A percentile compares a stretch with the other conserved stretches of the same genome.
Evolutionary conservation across 2,329 filamentous ascomycete species (phyloP).

Genomic region (Gyromitra esculenta): DNA sequence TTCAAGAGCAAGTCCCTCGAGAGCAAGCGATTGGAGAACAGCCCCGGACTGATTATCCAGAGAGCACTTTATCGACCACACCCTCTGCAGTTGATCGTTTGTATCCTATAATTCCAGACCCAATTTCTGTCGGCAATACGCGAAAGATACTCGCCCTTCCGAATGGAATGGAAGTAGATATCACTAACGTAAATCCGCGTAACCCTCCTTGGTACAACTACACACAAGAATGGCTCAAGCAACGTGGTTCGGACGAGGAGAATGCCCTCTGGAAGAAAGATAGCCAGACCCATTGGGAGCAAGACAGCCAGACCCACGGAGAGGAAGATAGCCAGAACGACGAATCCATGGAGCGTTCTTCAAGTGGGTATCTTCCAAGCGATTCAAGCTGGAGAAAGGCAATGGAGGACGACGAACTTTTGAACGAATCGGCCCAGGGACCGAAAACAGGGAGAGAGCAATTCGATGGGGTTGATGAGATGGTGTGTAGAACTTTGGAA

Average conservation of each 20-base stretch:
- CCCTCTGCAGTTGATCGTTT: neutral
- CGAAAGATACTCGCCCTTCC: conserved; percentile 37
- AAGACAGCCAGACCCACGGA: neutral
- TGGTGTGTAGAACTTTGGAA: conserved; percentile 10
- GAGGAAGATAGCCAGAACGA: neutral
- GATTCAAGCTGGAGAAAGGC: neutral
- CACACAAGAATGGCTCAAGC: conserved; percentile 31
- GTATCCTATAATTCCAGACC: neutral
- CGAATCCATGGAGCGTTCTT: neutral
- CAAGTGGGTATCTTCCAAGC: neutral
- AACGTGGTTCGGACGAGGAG: conserved; percentile 19
- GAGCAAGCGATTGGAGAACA: too few relatives aligned
- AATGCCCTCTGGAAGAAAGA: neutral
- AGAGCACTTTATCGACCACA: neutral
- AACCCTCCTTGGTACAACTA: conserved; percentile 35
- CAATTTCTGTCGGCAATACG: neutral
- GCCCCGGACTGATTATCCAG: neutral
- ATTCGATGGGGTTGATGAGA: neutral
- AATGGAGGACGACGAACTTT: neutral
- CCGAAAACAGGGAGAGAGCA: neutral
- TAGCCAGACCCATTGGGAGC: neutral
- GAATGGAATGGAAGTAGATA: conserved; percentile 17
- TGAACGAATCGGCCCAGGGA: neutral
- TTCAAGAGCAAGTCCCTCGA: neutral
- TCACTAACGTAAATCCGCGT: conserved; percentile 32